These are phyloP conservation scores for Hygrocybe coccinea DNA, from an alignment of 768 basidiomycete genomes.

Conservation along the genomic window DNA sequence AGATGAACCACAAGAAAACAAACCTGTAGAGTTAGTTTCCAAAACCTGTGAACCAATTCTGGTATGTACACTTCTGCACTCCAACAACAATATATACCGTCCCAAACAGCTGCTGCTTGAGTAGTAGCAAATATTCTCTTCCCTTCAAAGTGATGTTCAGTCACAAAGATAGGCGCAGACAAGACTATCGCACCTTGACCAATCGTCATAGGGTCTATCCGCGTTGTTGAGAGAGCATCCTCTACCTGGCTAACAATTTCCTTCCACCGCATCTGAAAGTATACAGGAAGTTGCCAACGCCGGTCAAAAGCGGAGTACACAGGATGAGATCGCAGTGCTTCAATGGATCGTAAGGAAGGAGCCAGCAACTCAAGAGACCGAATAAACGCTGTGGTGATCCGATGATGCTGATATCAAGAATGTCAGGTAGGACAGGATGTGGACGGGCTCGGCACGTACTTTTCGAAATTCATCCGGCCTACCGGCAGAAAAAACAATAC, in stretches of 20 bases:
- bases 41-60: conserved; percentile 79
- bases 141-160: conserved; percentile 17
- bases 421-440: neutral
- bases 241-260: conserved; percentile 81
- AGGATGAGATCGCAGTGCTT: conserved; percentile 67
- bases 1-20: neutral
- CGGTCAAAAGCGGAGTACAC: conserved; percentile 68
- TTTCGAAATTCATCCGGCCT: conserved; percentile 85
- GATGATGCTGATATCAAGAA: conserved; percentile 59
- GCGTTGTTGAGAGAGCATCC: conserved; percentile 46
- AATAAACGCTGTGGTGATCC: conserved; percentile 78
- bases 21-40: conserved; percentile 89
- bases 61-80: conserved; percentile 80
- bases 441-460: conserved; percentile 39
- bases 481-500: conserved; percentile 83
- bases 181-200: conserved; percentile 34
- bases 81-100: conserved; percentile 79
- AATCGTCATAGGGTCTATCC: conserved; percentile 29
- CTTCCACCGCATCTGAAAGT: conserved; percentile 97
- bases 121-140: conserved; percentile 45
- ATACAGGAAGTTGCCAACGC: conserved; percentile 94
- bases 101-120: conserved; percentile 67
- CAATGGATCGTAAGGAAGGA: conserved; percentile 65
- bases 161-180: conserved; percentile 11
- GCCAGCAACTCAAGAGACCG: conserved; percentile 76